These are phyloP conservation scores for Calophaca sinica DNA, from an alignment of 306 rosid genomes.

Conservation along the genomic window DNA sequence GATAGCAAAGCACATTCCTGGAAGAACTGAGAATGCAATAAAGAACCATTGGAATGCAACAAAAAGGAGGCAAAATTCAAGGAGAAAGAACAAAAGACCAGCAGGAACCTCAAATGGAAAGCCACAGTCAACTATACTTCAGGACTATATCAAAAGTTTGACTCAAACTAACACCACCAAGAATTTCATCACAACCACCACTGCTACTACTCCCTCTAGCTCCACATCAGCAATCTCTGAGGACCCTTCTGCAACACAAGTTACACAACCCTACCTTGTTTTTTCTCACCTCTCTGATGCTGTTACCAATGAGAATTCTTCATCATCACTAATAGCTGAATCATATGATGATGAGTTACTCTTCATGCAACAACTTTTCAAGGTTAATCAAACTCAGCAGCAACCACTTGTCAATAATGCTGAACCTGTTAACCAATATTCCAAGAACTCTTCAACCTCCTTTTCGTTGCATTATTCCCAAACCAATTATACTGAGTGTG, in stretches of 20 bases:
- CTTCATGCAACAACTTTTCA: constrained; percentile 69
- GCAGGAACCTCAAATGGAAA: constrained; percentile 51
- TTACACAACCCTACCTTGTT: constrained; percentile 7
- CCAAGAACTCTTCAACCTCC: constrained; percentile 1
- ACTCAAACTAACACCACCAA: constrained; percentile 18
- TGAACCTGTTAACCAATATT: constrained; percentile 24
- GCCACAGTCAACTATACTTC: constrained; percentile 72
- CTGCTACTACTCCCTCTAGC: neutral
- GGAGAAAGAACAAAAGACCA: constrained; percentile 70
- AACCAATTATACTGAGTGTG: neutral
- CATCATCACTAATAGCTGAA: constrained; percentile 7
- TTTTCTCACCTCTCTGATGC: neutral
- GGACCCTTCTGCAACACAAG: neutral
- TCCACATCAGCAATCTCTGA: neutral
- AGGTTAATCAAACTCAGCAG: constrained; percentile 7
- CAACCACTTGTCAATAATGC: neutral
- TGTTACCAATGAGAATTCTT: too few species aligned
- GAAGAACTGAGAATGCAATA: constrained; percentile 88
- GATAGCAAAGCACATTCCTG: constrained; percentile 76
- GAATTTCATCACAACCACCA: neutral
- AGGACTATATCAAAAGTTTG: constrained; percentile 69
- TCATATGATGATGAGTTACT: constrained; percentile 66
- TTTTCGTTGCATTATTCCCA: neutral
- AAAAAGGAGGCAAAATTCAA: constrained; percentile 81
- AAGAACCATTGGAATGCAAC: constrained; percentile 98